phyloP scores from a whole-genome alignment of 1,139 yeast species.

The Candida labiduridarum region DNA sequence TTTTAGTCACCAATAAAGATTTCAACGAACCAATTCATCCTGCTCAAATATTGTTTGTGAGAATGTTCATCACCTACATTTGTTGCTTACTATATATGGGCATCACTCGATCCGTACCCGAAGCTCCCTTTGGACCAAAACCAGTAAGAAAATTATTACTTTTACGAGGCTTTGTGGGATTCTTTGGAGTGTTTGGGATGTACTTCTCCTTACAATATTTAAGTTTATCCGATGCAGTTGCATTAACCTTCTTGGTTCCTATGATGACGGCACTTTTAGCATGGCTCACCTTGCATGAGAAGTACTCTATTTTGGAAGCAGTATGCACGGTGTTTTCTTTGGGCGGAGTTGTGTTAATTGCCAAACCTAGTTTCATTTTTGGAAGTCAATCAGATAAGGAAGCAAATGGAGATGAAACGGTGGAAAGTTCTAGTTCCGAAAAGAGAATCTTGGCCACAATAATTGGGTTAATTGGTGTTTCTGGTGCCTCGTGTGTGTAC shows the following conservation, averaged over 20 bases:
- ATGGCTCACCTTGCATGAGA: constrained; percentile 64
- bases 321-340: constrained; percentile 70
- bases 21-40: constrained; percentile 67
- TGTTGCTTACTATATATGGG: constrained; percentile 60
- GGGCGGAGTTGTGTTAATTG: constrained; percentile 76
- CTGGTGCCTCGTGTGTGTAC: constrained; percentile 72
- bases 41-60: constrained; percentile 69
- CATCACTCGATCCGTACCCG: constrained; percentile 49
- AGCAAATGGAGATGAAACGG: constrained; percentile 30
- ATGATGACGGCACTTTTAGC: constrained; percentile 78
- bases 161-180: constrained; percentile 74
- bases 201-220: constrained; percentile 76
- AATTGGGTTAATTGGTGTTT: constrained; percentile 68
- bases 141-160: constrained; percentile 56
- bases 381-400: constrained; percentile 44
- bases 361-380: constrained; percentile 77
- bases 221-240: constrained; percentile 74
- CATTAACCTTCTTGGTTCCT: constrained; percentile 79
- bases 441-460: constrained; percentile 57
- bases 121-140: constrained; percentile 74
- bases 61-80: constrained; percentile 73
- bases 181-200: constrained; percentile 74
- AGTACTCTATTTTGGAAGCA: constrained; percentile 68
- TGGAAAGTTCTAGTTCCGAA: constrained; percentile 43
- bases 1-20: constrained; percentile 64